These are phyloP conservation scores for Pythium folliculosum DNA, from an alignment of 352 stramenopile genomes.

Conservation along the genomic window DNA sequence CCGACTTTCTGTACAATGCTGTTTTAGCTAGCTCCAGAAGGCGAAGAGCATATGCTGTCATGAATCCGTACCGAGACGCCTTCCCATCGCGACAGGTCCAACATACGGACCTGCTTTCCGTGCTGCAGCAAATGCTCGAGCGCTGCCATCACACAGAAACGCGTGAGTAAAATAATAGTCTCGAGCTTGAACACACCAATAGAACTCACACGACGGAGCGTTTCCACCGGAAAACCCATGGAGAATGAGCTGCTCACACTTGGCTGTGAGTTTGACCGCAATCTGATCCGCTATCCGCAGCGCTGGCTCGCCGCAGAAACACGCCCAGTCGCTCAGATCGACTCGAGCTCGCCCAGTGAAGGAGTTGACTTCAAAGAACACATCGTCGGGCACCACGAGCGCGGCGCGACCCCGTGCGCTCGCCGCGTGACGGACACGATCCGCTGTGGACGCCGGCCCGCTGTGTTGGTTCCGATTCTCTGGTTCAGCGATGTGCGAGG, in stretches of 20 bases:
- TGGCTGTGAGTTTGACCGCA: constrained; percentile 38
- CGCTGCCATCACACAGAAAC: constrained; percentile 27
- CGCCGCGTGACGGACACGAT: neutral
- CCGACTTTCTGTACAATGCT: constrained; percentile 44
- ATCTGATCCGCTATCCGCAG: constrained; percentile 41
- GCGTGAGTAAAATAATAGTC: no score
- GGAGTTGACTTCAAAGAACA: constrained; percentile 68
- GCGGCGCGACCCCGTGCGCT: neutral
- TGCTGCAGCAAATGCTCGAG: constrained; percentile 40
- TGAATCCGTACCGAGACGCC: constrained; percentile 9
- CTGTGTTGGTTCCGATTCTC: constrained; percentile 45
- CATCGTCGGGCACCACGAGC: constrained; percentile 37
- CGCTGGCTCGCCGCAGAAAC: constrained; percentile 33
- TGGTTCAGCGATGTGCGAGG: neutral
- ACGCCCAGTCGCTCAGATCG: constrained; percentile 55
- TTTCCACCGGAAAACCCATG: constrained; percentile 36
- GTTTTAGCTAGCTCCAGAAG: neutral
- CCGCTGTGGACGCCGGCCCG: constrained; percentile 21
- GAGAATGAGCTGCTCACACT: constrained; percentile 51
- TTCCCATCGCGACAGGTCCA: constrained; percentile 41
- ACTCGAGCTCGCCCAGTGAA: constrained; percentile 38
- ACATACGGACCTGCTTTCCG: constrained; percentile 37
- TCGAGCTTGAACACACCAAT: no score
- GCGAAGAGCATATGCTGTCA: neutral
- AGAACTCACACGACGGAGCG: constrained; percentile 12